Evolutionary conservation across 192 early-diverging fungal genomes (phyloP), one percentile per base, ranked within the genome.

Genomic region (Phlyctochytrium arcticum): DNA sequence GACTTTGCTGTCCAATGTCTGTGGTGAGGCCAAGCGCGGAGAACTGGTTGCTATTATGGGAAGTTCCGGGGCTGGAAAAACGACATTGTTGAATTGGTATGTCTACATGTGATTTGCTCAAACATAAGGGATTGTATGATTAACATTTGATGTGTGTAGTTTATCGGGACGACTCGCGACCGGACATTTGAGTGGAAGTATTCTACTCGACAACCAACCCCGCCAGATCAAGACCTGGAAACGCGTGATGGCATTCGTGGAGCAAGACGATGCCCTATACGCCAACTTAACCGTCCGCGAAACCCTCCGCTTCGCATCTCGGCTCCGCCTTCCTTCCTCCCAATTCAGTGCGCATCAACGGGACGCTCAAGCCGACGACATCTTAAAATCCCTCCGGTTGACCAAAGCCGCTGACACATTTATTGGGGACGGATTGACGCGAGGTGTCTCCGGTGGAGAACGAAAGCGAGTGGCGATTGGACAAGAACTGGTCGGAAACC

Each of bases 401-500:
- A 57, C 46, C 24, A 66, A 74, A 30, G 77, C 75, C 50, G 60
- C 35, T 8, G 69, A 80, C 39, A 68, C 73, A 23, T 32, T 34
- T 48, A 73, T 88, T 6, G 87, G 87, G 8, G 72, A 86, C 48
- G 79, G 70, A 30, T 69, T 74, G n/a, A 30, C 48, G 10, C 66
- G 87, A 26, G 87, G 87, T 35, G 80, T 88, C 46, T 83, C 80
- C 8, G 87, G 87, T 33, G 87, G 87, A 9, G 83, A 88, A 48
- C 70, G 87, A 23, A 87, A 87, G 50, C 79, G 87, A 9, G 81
- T 83, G 37, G 78, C 82, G 1, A 93, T 95, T 64, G 93, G 83
- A 54, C 75, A 90, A 27, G 92, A 95, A 72, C 76, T 95, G 39
- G 90, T 91, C 9, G 85, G 88, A 23, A 85, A 86, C 62, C 93